These are phyloP conservation scores for Pelargonium australe DNA, from an alignment of 441 rosid genomes.

Conservation along the genomic window DNA sequence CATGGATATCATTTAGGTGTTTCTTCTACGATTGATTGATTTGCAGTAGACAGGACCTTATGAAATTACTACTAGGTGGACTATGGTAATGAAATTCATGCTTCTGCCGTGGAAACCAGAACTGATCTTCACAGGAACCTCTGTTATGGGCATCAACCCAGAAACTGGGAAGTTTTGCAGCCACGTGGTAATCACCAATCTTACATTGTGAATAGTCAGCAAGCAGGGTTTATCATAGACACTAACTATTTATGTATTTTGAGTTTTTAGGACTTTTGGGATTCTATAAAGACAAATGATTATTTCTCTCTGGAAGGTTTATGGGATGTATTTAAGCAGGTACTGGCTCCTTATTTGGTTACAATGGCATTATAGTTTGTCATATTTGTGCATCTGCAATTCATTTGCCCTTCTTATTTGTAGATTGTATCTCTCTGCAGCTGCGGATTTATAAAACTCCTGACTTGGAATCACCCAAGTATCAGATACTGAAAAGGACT, in stretches of 20 bases:
- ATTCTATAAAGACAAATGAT: constrained; percentile 61
- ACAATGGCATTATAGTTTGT: constrained; percentile 8
- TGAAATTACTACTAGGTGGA: constrained; percentile 87
- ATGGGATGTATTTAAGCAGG: constrained; percentile 72
- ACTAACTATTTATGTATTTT: background rate
- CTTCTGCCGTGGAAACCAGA: constrained; percentile 79
- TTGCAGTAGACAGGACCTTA: constrained; percentile 74
- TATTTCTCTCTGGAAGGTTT: constrained; percentile 74
- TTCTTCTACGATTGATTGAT: constrained; percentile 32
- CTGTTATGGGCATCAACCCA: constrained; percentile 76
- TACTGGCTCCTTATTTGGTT: no score
- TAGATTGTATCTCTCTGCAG: constrained; percentile 30
- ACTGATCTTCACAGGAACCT: constrained; percentile 63
- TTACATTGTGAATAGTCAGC: background rate
- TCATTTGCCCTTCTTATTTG: constrained; percentile 3
- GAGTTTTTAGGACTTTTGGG: constrained; percentile 73
- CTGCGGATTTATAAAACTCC: constrained; percentile 67
- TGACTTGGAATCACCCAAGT: constrained; percentile 65
- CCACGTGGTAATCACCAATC: constrained; percentile 45
- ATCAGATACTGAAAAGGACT: constrained; percentile 62
- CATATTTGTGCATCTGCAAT: constrained; percentile 8
- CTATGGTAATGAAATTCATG: constrained; percentile 74
- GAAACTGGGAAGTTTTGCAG: constrained; percentile 69
- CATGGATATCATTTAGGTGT: no score
- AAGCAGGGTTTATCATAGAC: background rate